Base-by-base conservation (phyloP, 1,139 yeast genomes). In the Oligophagozyma castellii region DNA sequence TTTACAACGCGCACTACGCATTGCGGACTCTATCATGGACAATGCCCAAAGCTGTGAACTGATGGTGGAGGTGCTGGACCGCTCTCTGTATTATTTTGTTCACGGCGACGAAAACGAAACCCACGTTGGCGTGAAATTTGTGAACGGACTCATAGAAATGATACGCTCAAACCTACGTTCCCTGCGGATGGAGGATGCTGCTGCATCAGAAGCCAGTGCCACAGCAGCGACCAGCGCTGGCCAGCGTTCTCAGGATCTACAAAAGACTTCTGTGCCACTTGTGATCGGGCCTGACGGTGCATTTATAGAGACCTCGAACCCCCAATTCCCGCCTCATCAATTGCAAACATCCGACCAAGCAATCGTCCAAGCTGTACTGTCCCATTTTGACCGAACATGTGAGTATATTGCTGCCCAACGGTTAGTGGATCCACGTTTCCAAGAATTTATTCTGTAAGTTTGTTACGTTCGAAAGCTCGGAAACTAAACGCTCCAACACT, bases 1-100 rank as follows among this genome's bases (percentile, higher is more conserved):
- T 44, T 55, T 76, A 20, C 81, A 74, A 46, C 61, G 89, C 42
- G 72, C 95, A 0, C 57, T 89, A 18, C 65, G 95, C 28, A 81
- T 83, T 6, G 95, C 96, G 0, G 96, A 89, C 52, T 80, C 93
- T 10, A 80, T 93, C 38, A 76, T 89, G 75, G 56, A 51, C 34
- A 51, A 47, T 27, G 40, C 46, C 8, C 53, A 49, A 22, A 49
- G 96, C 71, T 37, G 76, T 73, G 86, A 81, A 52, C 61, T 89
- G 34, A 86, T 89, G 59, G 75, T 89, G 29, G 96, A 89, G 56
- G 81, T 89, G 14, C 62, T 89, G 39, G 83, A 83, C 57, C 69
- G 86, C 35, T 83, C 93, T 41, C 56, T 86, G 23, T 79, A 83
- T 44, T 89, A 77, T 53, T 77, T 78, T 51, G 75, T 81, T 37